phyloP scores from a whole-genome alignment of 495 filamentous ascomycete genomes.

The Extremus antarcticus region DNA sequence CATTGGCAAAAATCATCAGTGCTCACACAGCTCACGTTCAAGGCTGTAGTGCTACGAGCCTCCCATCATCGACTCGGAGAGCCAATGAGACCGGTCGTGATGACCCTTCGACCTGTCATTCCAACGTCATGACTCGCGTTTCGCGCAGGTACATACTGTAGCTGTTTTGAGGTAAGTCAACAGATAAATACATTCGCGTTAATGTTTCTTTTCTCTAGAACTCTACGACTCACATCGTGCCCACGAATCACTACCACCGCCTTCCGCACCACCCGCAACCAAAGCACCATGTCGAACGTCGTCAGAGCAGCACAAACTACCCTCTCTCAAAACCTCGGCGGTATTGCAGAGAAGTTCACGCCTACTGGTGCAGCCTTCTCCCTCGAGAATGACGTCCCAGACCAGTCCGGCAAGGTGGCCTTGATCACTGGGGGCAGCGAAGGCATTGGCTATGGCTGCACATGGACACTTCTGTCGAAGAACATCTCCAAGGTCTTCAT shows the following conservation, averaged over 20 bases:
- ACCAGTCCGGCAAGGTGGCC: constrained; percentile 31
- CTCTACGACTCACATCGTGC: background rate
- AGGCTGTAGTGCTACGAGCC: too few relatives aligned
- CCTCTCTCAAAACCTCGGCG: constrained; percentile 30
- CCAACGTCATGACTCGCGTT: too few relatives aligned
- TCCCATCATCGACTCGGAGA: background rate
- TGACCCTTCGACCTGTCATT: too few relatives aligned
- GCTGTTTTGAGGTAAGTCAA: too few relatives aligned
- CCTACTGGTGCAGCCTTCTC: constrained; percentile 24
- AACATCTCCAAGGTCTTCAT: constrained; percentile 33
- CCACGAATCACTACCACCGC: too few relatives aligned
- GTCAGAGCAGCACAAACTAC: constrained; percentile 26
- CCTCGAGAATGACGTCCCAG: constrained; percentile 26
- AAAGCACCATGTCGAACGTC: background rate
- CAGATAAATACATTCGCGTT: background rate
- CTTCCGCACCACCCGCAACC: too few relatives aligned
- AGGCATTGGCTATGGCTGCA: constrained; percentile 33
- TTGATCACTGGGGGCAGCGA: constrained; percentile 33
- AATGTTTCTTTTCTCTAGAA: background rate
- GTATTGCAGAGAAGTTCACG: constrained; percentile 21
- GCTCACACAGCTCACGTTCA: too few relatives aligned
- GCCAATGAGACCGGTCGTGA: background rate
- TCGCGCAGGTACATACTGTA: too few relatives aligned
- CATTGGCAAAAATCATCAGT: too few relatives aligned
- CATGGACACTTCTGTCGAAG: constrained; percentile 29